Conservation (phyloP, 2,329 filamentous ascomycete species). For the Aspergillus ochraceoroseus region DNA sequence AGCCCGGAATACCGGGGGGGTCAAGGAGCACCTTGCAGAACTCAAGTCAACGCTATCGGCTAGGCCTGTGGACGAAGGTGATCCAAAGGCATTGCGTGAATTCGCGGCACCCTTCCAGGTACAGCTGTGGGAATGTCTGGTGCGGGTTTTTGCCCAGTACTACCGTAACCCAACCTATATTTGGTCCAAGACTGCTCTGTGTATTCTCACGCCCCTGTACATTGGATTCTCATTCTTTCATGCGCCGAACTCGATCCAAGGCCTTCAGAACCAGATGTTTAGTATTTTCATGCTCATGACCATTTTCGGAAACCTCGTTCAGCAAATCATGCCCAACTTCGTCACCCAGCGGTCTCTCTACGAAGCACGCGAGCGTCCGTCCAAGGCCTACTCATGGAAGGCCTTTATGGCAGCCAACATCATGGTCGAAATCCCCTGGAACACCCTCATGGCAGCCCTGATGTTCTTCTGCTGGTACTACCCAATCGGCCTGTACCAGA, state of each 20-base stretch:
- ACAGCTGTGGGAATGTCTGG: conserved; percentile 61
- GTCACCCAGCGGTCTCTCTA: conserved; percentile 53
- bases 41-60: conserved; percentile 40
- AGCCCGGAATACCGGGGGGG: conserved; percentile 51
- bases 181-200: conserved; percentile 65
- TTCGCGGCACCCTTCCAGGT: conserved; percentile 66
- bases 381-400: conserved; percentile 69
- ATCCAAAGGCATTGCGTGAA: conserved; percentile 12
- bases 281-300: conserved; percentile 75
- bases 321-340: conserved; percentile 54
- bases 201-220: conserved; percentile 55
- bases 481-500: conserved; percentile 48
- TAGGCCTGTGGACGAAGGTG: conserved; percentile 1
- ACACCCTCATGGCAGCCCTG: conserved; percentile 58
- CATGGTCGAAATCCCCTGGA: conserved; percentile 64
- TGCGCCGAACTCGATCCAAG: conserved; percentile 67
- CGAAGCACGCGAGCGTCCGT: conserved; percentile 56
- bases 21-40: conserved; percentile 45
- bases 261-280: conserved; percentile 83
- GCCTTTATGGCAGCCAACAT: conserved; percentile 67
- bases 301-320: conserved; percentile 58
- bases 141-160: conserved; percentile 77
- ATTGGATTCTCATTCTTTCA: conserved; percentile 77
- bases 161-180: conserved; percentile 82
- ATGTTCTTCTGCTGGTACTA: conserved; percentile 66